A percentile compares a stretch with the other conserved stretches of the same genome.
phyloP scores from a whole-genome alignment of 2,329 filamentous ascomycete genomes.

The Pseudogymnoascus sp. region DNA sequence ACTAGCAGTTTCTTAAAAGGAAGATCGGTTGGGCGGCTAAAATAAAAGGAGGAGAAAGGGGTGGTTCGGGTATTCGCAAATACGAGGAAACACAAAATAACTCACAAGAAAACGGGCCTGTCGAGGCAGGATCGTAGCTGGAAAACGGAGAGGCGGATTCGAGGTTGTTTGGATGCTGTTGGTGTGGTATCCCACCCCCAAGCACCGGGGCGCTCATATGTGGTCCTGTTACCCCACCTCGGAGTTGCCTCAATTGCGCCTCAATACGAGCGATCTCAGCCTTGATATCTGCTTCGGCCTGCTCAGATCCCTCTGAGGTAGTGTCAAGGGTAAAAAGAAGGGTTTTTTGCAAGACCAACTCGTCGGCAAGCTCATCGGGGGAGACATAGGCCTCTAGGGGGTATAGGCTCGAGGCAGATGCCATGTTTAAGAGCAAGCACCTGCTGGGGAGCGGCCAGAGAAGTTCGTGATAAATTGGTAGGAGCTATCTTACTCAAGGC shows the following conservation, averaged over 20 bases:
- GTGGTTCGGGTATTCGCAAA: not conserved
- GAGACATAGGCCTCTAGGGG: conserved; percentile 10
- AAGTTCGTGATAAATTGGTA: not conserved
- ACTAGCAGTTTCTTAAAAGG: not conserved
- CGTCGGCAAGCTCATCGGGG: conserved; percentile 9
- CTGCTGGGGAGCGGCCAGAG: not conserved
- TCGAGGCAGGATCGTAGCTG: not conserved
- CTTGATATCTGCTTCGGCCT: conserved; percentile 15
- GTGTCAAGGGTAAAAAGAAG: conserved; percentile 33
- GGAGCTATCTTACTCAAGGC: not conserved
- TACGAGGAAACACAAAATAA: not conserved
- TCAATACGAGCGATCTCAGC: conserved; percentile 18
- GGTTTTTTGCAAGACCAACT: conserved; percentile 21
- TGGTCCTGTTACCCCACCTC: not conserved
- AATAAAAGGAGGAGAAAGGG: not conserved
- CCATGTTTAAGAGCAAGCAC: not conserved
- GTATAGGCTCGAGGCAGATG: not conserved
- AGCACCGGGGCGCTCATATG: not conserved
- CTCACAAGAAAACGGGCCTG: not conserved
- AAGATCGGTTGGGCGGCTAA: not conserved
- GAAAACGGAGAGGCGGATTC: not conserved
- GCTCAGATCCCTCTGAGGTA: conserved; percentile 15
- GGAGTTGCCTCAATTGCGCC: conserved; percentile 2
- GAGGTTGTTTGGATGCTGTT: not conserved
- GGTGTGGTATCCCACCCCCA: not conserved